These are phyloP conservation scores for Filobasidium floriforme DNA, from an alignment of 768 basidiomycete genomes.

Conservation along the genomic window DNA sequence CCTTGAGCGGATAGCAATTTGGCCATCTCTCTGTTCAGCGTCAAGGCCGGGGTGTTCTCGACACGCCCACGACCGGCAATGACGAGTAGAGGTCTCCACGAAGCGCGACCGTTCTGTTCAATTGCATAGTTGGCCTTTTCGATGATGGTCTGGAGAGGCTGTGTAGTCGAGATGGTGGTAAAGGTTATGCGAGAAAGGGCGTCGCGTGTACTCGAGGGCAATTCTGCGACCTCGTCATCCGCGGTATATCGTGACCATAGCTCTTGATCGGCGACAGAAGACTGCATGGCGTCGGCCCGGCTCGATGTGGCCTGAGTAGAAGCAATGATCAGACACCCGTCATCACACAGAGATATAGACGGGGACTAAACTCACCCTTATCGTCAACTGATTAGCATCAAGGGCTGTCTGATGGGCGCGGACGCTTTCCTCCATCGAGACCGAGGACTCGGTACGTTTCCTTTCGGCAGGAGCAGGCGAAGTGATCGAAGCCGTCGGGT, in stretches of 20 bases:
- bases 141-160: constrained; percentile 47
- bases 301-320: background rate
- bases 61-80: constrained; percentile 58
- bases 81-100: constrained; percentile 54
- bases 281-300: constrained; percentile 5
- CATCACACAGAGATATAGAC: too few species aligned
- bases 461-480: constrained; percentile 18
- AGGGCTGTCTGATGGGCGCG: constrained; percentile 36
- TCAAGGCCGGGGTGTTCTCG: constrained; percentile 52
- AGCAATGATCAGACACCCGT: background rate
- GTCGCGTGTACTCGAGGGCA: constrained; percentile 15
- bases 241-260: constrained; percentile 62
- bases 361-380: constrained; percentile 26
- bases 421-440: constrained; percentile 18
- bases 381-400: constrained; percentile 36
- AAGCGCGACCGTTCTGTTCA: constrained; percentile 26
- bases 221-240: constrained; percentile 26
- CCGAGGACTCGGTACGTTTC: constrained; percentile 8
- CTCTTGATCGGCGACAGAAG: constrained; percentile 54
- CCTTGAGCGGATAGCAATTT: constrained; percentile 57
- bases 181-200: constrained; percentile 65
- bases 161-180: constrained; percentile 44
- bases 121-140: constrained; percentile 56
- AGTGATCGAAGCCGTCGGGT: background rate
- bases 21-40: constrained; percentile 59